Conservation (phyloP, 148 eudicot genomes). For the Drosera capensis region DNA sequence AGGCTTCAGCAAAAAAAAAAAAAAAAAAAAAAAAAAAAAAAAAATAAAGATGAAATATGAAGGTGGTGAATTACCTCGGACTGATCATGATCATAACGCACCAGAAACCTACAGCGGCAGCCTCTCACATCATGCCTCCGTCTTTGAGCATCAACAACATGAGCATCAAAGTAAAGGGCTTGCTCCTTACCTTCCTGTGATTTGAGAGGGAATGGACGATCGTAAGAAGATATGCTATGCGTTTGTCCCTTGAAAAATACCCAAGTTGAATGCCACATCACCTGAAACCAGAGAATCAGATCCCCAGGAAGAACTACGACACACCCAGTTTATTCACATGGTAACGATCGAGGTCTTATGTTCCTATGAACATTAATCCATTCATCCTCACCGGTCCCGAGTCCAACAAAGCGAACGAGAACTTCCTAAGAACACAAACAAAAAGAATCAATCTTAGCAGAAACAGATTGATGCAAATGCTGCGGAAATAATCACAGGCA, state of each 20-base stretch:
- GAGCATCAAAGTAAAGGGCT: constrained; percentile 96
- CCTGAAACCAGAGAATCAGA: constrained; percentile 94
- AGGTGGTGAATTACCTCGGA: constrained; percentile 47
- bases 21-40: too few species aligned
- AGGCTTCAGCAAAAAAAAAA: too few species aligned
- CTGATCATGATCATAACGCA: constrained; percentile 93
- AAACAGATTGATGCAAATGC: too few species aligned
- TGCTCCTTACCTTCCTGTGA: constrained; percentile 96
- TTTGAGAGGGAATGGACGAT: not conserved
- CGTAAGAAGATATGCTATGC: too few species aligned
- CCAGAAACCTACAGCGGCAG: constrained; percentile 86
- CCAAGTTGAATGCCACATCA: constrained; percentile 7
- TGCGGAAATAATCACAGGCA: too few species aligned
- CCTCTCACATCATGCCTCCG: too few species aligned
- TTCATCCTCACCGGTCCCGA: constrained; percentile 89
- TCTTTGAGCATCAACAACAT: constrained; percentile 85
- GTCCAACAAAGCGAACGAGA: constrained; percentile 82
- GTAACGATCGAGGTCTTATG: constrained; percentile 88
- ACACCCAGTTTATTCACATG: constrained; percentile 88
- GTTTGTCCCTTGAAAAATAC: not conserved
- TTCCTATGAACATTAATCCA: constrained; percentile 77
- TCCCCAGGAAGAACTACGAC: constrained; percentile 86
- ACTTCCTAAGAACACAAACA: too few species aligned
- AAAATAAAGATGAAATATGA: not conserved
- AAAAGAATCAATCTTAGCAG: too few species aligned